Conservation (phyloP, 805 yeast species). For the Monosporozyma aerobia region DNA sequence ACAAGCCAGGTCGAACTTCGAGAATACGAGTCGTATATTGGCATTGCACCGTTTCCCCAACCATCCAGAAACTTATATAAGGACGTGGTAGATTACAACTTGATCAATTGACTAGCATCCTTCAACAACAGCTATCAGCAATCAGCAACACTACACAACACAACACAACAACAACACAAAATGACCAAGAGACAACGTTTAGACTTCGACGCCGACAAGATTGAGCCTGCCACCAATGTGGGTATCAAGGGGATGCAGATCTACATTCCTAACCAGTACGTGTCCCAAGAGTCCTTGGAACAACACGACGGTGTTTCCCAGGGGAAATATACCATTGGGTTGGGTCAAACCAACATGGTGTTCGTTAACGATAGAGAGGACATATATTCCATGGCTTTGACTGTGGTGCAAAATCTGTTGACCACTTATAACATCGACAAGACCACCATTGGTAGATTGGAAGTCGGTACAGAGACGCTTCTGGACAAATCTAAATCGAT, state of each 20-base stretch:
- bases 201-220: neutral
- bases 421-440: conserved; percentile 78
- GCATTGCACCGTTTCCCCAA: neutral
- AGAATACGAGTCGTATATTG: neutral
- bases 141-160: neutral
- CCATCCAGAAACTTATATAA: neutral
- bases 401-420: conserved; percentile 72
- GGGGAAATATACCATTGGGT: conserved; percentile 96
- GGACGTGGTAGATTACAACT: neutral
- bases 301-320: conserved; percentile 73
- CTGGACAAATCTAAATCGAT: conserved; percentile 95
- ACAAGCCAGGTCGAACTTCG: neutral
- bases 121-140: too few species aligned
- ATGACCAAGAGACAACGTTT: conserved; percentile 7
- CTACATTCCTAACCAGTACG: conserved; percentile 77
- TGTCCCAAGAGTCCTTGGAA: conserved; percentile 84
- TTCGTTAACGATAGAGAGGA: conserved; percentile 97
- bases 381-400: conserved; percentile 86
- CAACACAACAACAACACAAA: neutral
- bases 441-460: conserved; percentile 78
- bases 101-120: neutral
- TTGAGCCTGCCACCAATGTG: conserved; percentile 59
- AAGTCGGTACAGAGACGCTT: conserved; percentile 96
- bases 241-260: conserved; percentile 96
- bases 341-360: conserved; percentile 97